Conservation (phyloP, 306 rosid genomes). For the Benincasa hispida region DNA sequence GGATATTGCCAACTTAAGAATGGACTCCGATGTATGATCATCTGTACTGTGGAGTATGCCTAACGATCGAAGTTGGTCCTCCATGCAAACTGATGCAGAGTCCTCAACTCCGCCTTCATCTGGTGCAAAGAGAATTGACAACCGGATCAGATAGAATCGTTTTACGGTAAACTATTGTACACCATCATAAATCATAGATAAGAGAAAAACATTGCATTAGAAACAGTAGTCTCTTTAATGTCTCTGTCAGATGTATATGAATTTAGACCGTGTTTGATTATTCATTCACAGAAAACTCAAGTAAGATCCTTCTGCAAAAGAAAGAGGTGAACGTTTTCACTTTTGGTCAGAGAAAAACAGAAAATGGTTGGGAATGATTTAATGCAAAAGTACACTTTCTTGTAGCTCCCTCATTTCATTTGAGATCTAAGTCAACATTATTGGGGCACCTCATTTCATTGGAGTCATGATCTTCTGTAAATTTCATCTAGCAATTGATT, state of each 20-base stretch:
- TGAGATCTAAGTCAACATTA: not conserved
- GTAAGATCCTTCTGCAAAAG: not conserved
- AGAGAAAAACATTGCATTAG: not conserved
- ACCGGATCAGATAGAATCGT: not conserved
- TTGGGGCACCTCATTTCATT: not conserved
- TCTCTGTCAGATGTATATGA: not conserved
- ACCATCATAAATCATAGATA: not conserved
- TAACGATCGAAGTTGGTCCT: conserved; percentile 51
- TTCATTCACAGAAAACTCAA: not conserved
- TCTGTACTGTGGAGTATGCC: conserved; percentile 49
- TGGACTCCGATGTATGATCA: conserved; percentile 24
- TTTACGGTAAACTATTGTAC: not conserved
- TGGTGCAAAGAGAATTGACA: conserved; percentile 33
- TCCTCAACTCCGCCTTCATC: conserved; percentile 34
- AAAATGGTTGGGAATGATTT: not conserved
- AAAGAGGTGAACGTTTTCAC: not conserved
- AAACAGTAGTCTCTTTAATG: not conserved
- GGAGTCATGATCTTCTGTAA: not conserved
- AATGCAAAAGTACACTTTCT: not conserved
- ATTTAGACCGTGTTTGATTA: not conserved
- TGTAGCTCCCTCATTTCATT: not conserved
- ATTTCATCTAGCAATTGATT: not conserved
- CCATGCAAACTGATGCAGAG: conserved; percentile 42
- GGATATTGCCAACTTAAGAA: conserved; percentile 29
- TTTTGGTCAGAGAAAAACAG: not conserved